Evolutionary conservation across 2,329 filamentous ascomycete species (phyloP).

Genomic region (Xylaria arbuscula): DNA sequence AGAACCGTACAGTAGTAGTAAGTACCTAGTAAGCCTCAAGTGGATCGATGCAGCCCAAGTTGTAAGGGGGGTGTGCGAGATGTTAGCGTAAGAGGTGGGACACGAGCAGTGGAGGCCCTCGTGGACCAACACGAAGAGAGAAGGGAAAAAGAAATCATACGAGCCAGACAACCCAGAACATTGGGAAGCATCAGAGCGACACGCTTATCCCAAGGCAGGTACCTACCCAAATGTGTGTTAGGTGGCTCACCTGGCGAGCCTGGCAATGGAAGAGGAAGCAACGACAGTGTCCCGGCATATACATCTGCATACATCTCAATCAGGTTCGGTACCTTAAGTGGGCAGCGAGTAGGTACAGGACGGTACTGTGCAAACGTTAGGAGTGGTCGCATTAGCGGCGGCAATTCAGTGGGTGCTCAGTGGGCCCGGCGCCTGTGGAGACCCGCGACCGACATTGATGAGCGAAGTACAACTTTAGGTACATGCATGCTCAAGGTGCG

Average conservation of each 20-base stretch:
- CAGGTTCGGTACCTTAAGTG: not conserved
- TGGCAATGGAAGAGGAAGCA: too few species aligned
- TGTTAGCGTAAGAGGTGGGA: conserved; percentile 7
- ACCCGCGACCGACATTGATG: not conserved
- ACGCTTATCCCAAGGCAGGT: conserved; percentile 2
- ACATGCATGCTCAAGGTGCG: too few species aligned
- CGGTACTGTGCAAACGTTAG: conserved; percentile 12
- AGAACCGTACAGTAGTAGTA: not conserved
- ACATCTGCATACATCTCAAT: not conserved
- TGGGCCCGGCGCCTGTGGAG: conserved; percentile 19
- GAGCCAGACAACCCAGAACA: conserved; percentile 21
- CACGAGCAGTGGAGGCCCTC: conserved; percentile 7
- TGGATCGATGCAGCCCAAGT: conserved; percentile 6
- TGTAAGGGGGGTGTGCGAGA: conserved; percentile 8
- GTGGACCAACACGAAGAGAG: conserved; percentile 12
- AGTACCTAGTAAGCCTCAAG: not conserved
- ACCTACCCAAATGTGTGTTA: not conserved
- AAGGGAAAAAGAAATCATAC: conserved; percentile 15
- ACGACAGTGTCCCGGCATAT: too few species aligned
- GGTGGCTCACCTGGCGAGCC: not conserved
- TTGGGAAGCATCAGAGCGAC: conserved; percentile 15
- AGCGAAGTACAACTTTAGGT: not conserved
- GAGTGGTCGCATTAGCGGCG: conserved; percentile 32
- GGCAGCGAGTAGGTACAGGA: not conserved
- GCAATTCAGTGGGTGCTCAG: conserved; percentile 28